Evolutionary conservation across 2,329 filamentous ascomycete species (phyloP).

Genomic region (Colletotrichum eleusines): DNA sequence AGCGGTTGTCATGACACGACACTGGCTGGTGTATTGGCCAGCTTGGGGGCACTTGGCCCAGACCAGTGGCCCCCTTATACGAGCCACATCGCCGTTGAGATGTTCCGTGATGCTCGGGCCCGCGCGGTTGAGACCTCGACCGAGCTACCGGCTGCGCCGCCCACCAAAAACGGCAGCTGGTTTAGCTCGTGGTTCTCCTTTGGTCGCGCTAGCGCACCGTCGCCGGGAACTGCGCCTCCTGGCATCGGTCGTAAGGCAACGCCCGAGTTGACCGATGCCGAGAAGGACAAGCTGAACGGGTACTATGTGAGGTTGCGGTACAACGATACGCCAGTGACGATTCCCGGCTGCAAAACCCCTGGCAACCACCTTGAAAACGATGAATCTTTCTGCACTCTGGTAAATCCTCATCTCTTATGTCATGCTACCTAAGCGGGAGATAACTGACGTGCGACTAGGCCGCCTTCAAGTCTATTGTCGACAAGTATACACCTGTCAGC

Average conservation of each 20-base stretch:
- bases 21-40: constrained; percentile 80
- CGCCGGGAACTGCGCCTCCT: constrained; percentile 50
- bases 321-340: constrained; percentile 84
- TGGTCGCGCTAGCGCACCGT: constrained; percentile 35
- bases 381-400: constrained; percentile 89
- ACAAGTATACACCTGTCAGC: constrained; percentile 86
- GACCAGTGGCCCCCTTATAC: constrained; percentile 93
- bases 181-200: constrained; percentile 50
- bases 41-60: constrained; percentile 81
- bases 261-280: constrained; percentile 64
- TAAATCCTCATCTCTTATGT: constrained; percentile 54
- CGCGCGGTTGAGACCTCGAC: constrained; percentile 42
- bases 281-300: constrained; percentile 69
- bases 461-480: constrained; percentile 92
- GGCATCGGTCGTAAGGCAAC: constrained; percentile 72
- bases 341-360: constrained; percentile 81
- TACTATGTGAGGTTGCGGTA: constrained; percentile 93
- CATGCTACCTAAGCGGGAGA: not conserved
- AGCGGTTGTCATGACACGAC: constrained; percentile 96
- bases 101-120: constrained; percentile 73
- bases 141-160: constrained; percentile 33
- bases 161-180: constrained; percentile 47
- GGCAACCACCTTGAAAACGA: constrained; percentile 91
- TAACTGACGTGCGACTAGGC: constrained; percentile 60
- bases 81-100: constrained; percentile 89